Percentiles rank a stretch among this genome's conserved stretches.
phyloP scores from a whole-genome alignment of 129 eudicot genomes.

The Artemisia tridentata region DNA sequence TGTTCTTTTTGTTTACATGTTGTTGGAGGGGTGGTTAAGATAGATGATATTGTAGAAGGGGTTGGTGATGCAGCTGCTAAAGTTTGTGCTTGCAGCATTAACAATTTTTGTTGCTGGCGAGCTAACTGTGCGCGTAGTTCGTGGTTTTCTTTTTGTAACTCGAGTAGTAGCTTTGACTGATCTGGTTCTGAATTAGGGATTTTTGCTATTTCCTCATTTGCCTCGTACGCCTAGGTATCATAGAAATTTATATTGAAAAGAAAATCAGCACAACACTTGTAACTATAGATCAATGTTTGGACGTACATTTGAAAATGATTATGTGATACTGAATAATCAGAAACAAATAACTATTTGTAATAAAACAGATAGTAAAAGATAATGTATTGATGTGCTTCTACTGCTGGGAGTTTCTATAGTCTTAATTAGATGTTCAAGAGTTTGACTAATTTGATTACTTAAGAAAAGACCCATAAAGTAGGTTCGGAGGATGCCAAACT shows the following conservation, averaged over 20 bases:
- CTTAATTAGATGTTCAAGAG: neutral
- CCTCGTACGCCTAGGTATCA: conserved; percentile 51
- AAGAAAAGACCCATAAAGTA: neutral
- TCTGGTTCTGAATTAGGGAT: conserved; percentile 52
- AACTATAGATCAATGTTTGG: no score
- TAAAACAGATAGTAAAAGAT: neutral
- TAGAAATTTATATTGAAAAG: no score
- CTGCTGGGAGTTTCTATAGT: neutral
- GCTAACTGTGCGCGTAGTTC: conserved; percentile 74
- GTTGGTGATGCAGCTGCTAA: conserved; percentile 72
- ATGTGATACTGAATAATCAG: neutral
- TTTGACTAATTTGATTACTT: neutral
- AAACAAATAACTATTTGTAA: neutral
- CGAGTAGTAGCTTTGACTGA: conserved; percentile 74
- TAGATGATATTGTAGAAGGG: conserved; percentile 55
- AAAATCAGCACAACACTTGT: no score
- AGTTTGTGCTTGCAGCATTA: conserved; percentile 63
- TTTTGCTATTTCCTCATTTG: conserved; percentile 56
- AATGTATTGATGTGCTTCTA: neutral
- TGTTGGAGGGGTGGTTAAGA: conserved; percentile 57
- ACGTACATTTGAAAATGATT: no score
- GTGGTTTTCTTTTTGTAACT: conserved; percentile 77
- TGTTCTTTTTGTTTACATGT: conserved; percentile 50
- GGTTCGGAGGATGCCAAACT: neutral
- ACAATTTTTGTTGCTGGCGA: conserved; percentile 67